Evolutionary conservation across 345 rosid species (phyloP), one percentile per base, ranked within the genome.

Genomic region (Pistacia atlantica): DNA sequence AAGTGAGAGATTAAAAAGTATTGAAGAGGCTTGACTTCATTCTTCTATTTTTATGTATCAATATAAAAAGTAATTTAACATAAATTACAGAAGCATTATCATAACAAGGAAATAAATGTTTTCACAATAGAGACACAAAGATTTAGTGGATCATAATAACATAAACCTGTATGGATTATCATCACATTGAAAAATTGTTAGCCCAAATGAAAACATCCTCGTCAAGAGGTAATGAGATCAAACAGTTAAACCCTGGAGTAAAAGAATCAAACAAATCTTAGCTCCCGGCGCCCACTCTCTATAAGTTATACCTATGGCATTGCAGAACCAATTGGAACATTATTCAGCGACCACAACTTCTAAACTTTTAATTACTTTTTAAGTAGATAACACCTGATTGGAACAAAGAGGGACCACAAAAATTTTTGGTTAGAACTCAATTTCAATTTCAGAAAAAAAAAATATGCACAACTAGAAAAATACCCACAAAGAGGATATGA

Each of bases 221-320:
- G 58, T 46, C 5, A 25, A 46, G 68, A 60, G 12, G 12, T 52
- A 28, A 61, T 42, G 51, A 69, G 55, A 28, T 13, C 42, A 20
- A 61, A 72, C n/a, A 69, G 42, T 25, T 18, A 67, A 72, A 69
- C 65, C 20, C 74, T 48, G 67, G 45, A 49, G 42, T 20, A 62
- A 3, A 31, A 62, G 51, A 69, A 73, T 62, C 67, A 55, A 74
- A 75, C 92, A 78, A 74, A 95, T 98, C 98, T 83, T 90, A 35
- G 99, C 99, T 90, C 96, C 99, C 1, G 99, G 99, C 67, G 99
- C 98, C 99, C 99, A 95, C 83, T 95, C 99, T 76, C 98, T 83
- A 78, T 93, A 95, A 60, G 96, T 93, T 84, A 92, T 85, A 72
- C 99, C 99, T 64, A 88, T 88, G 80, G 82, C 89, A 81, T 98